Conservation (phyloP, 805 yeast genomes). For the Maudiozyma serrabonitensis region DNA sequence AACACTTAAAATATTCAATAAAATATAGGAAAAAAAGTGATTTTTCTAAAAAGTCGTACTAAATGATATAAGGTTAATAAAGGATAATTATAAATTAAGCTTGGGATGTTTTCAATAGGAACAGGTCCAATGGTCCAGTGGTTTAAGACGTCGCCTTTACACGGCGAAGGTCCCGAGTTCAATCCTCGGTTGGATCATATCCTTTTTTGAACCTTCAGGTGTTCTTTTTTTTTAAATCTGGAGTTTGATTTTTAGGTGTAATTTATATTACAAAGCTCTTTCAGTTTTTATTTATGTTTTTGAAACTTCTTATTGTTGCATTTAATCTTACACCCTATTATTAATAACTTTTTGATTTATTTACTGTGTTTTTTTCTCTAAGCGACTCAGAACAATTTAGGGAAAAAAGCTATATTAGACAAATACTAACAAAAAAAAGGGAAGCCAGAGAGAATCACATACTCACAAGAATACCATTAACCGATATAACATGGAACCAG, state of each 20-base stretch:
- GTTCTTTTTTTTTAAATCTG: background rate
- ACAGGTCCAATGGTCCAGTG: constrained; percentile 33
- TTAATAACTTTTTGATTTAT: too few species aligned
- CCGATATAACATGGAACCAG: constrained; percentile 4
- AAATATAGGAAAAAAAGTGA: too few species aligned
- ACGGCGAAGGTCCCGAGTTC: constrained; percentile 35
- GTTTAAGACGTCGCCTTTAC: constrained; percentile 35
- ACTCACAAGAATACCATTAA: too few species aligned
- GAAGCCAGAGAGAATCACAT: too few species aligned
- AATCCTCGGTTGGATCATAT: constrained; percentile 31
- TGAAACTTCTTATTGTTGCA: background rate
- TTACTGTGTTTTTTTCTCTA: too few species aligned
- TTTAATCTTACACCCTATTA: too few species aligned
- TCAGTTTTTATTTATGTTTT: background rate
- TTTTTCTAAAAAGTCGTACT: too few species aligned
- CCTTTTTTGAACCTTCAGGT: background rate
- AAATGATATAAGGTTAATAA: too few species aligned
- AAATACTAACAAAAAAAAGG: too few species aligned
- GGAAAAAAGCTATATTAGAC: too few species aligned
- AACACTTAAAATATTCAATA: too few species aligned
- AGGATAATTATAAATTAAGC: background rate
- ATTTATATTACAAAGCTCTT: background rate
- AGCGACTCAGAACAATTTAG: too few species aligned
- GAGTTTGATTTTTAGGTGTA: background rate
- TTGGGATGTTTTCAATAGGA: background rate